Base-by-base conservation (phyloP, 2,329 filamentous ascomycete genomes). In the Colletotrichum sp. region DNA sequence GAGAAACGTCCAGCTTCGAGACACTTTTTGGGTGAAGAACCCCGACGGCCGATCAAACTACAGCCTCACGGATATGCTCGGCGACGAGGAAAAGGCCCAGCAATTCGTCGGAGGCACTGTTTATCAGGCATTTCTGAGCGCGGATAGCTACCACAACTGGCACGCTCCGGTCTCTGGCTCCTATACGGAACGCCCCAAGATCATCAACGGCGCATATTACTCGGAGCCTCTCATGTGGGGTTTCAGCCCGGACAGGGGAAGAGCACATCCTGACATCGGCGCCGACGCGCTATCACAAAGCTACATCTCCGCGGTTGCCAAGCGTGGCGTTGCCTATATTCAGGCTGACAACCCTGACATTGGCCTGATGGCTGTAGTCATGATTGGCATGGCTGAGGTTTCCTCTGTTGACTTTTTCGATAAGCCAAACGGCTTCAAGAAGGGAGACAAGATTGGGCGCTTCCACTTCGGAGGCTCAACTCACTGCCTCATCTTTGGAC, bases 301-400 rank as follows among this genome's bases (percentile, higher is more conserved):
- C 10, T n/a, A 49, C n/a, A 21, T 49, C 44, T 21, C 44, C n/a
- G 18, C n/a, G 0, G n/a, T 49, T 1, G 44, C 44, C 4, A 49
- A 49, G n/a, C 44, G n/a, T 0, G n/a, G 10, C 0, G 44, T 49
- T 4, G 44, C 44, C 1, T 21, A 13, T 10, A 49, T 44, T 2
- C 5, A 44, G 18, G 39, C 39, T 0, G 18, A 49, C 2, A 49
- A 49, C 10, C 44, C n/a, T 13, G 44, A 13, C 10, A 49, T 49
- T 6, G 44, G n/a, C 0, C n/a, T 49, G 0, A 49, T 21, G 44
- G 44, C 44, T 21, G n/a, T 49, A 8, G 44, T 49, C 10, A 49
- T 49, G 44, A 49, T 49, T 21, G 44, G n/a, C 4, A 49, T 49
- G n/a, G 44, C 44, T 6, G 44, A 52, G n/a, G 44, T 52, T 21